Percentiles rank a stretch among this genome's conserved stretches.
Conservation (phyloP, 2,329 filamentous ascomycete genomes). For the Trichophyton rubrum region DNA sequence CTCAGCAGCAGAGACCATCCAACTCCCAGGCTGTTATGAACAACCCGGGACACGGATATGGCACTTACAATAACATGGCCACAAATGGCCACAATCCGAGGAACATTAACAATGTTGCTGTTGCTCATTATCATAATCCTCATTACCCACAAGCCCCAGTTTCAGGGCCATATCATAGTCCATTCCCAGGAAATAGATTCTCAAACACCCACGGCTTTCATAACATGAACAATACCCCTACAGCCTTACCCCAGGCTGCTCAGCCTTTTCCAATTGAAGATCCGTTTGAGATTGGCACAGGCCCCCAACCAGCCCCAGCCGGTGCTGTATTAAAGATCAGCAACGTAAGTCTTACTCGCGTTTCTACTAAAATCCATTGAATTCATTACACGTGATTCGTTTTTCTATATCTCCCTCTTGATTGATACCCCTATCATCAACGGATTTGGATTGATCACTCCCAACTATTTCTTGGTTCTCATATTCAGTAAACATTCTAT, state of each 20-base stretch:
- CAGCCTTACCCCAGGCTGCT: not conserved
- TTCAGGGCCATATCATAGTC: not conserved
- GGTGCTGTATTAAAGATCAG: conserved; percentile 26
- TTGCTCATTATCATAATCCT: not conserved
- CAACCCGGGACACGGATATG: not conserved
- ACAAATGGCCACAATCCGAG: not conserved
- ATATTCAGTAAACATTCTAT: not conserved
- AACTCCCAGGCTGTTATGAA: not conserved
- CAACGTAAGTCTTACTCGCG: conserved; percentile 21
- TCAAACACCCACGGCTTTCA: not conserved
- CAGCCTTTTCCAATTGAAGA: conserved; percentile 14
- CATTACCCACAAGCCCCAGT: not conserved
- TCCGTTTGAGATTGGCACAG: conserved; percentile 20
- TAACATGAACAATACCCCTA: not conserved
- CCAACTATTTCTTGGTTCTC: not conserved
- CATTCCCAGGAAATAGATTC: not conserved
- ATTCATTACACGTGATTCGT: not conserved
- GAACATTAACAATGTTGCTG: conserved; percentile 1
- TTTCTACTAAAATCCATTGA: not conserved
- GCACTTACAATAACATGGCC: not conserved
- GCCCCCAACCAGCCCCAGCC: conserved; percentile 13
- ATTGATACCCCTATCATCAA: too few relatives aligned
- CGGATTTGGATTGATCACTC: not conserved
- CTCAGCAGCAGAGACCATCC: not conserved
- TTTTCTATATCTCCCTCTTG: not conserved